These are phyloP conservation scores for Epichloe coenophiala DNA, from an alignment of 2,329 filamentous ascomycete genomes.

Conservation along the genomic window DNA sequence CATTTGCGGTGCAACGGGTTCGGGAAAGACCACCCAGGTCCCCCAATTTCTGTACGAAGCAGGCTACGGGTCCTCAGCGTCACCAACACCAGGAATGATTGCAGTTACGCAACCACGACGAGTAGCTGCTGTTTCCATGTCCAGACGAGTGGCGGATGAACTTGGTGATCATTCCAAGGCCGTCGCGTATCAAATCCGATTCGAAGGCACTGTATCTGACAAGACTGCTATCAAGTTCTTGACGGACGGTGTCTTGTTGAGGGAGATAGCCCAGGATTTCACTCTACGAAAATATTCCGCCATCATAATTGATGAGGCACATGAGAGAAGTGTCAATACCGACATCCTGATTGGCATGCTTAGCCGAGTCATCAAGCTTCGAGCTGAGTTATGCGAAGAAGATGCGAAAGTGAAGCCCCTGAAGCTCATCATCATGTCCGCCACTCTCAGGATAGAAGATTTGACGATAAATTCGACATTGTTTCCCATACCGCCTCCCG, in stretches of 20 bases:
- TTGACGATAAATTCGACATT: slow-evolving; percentile 73
- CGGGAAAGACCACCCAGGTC: slow-evolving; percentile 93
- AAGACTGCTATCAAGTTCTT: slow-evolving; percentile 95
- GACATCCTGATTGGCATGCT: slow-evolving; percentile 97
- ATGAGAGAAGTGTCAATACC: slow-evolving; percentile 94
- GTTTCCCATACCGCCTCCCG: slow-evolving; percentile 64
- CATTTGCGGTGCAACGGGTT: slow-evolving; percentile 88
- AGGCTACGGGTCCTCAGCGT: slow-evolving; percentile 68
- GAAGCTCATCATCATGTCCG: slow-evolving; percentile 97
- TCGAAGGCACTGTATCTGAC: slow-evolving; percentile 68
- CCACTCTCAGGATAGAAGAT: slow-evolving; percentile 80
- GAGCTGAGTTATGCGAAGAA: slow-evolving; percentile 60
- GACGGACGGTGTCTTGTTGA: slow-evolving; percentile 91
- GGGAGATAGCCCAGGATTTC: slow-evolving; percentile 85
- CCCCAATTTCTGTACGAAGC: slow-evolving; percentile 94
- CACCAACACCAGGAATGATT: slow-evolving; percentile 80
- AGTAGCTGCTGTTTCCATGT: slow-evolving; percentile 94
- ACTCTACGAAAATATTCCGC: slow-evolving; percentile 80
- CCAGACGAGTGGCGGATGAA: slow-evolving; percentile 78
- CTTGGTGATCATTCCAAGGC: slow-evolving; percentile 61
- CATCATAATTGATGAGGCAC: slow-evolving; percentile 90
- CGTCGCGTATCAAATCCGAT: slow-evolving; percentile 90
- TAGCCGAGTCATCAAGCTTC: slow-evolving; percentile 76
- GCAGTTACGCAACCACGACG: slow-evolving; percentile 88
- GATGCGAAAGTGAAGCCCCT: slow-evolving; percentile 60